Evolutionary conservation across 139 green algal genomes (phyloP), one percentile per base, ranked within the genome.

Genomic region (Coelastrella sp.): DNA sequence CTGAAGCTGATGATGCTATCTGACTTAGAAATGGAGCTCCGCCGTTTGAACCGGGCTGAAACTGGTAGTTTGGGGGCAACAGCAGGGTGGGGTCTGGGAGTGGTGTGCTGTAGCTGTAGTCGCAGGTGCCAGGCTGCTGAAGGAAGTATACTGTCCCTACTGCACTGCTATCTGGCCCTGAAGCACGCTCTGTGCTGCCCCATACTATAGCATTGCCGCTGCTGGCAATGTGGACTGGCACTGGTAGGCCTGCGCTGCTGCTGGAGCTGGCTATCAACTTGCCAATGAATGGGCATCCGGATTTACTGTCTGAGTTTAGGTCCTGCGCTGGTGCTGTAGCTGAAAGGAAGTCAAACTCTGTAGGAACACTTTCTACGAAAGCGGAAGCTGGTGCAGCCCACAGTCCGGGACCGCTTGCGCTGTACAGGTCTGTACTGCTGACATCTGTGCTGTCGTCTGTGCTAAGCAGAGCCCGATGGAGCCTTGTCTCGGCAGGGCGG

Each of bases 61-160:
- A 47, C 7, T 73, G 5, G 59, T 86, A 86, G 59, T 59, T 73
- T n/a, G 58, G 7, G 4, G 80, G 80, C 8, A 86, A 66, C n/a
- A 86, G n/a, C 5, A 32, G 14, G 17, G 74, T 7, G 57, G 78
- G 56, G 23, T 71, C 66, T 54, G 80, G 80, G 7, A 86, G 59
- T 7, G 60, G 32, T 14, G 22, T 77, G 81, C 64, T 76, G 20
- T 61, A 8, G 22, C 20, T 77, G 32, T 61, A 86, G 20, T 16
- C 23, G 81, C 61, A 87, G 16, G n/a, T 64, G 4, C 19, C 5
- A 4, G 20, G 11, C 5, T 54, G 61, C 23, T 87, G 23, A 3
- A 87, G 64, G n/a, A 64, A 64, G 22, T 77, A 77, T 8, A 87
- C 81, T 17, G 81, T 47, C 7, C 81, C 81, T 11, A 87, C 23